A percentile compares a stretch with the other conserved stretches of the same genome.
These are phyloP conservation scores for Coriaria nepalensis DNA, from an alignment of 306 rosid genomes.

Conservation along the genomic window DNA sequence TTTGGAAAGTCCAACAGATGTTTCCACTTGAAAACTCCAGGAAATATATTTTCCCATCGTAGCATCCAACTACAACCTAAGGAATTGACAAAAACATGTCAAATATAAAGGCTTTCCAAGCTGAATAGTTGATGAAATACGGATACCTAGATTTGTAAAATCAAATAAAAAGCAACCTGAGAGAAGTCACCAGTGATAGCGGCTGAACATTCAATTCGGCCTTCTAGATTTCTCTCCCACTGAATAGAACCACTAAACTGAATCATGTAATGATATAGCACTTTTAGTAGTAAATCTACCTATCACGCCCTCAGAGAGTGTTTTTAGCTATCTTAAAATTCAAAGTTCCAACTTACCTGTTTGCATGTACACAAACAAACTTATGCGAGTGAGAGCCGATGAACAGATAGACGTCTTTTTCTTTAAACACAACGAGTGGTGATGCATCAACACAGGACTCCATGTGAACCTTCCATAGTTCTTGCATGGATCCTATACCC, in stretches of 20 bases:
- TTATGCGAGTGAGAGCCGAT: constrained; percentile 85
- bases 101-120: neutral
- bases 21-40: constrained; percentile 55
- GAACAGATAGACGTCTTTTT: constrained; percentile 42
- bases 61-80: constrained; percentile 92
- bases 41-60: constrained; percentile 74
- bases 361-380: constrained; percentile 65
- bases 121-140: neutral
- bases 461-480: constrained; percentile 61
- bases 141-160: constrained; percentile 2
- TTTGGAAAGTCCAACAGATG: constrained; percentile 69
- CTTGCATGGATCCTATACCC: constrained; percentile 33
- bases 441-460: constrained; percentile 96
- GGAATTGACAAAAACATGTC: constrained; percentile 2
- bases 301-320: too few relatives aligned
- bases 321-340: neutral
- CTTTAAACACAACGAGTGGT: constrained; percentile 54
- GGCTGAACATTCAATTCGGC: constrained; percentile 80
- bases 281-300: too few relatives aligned
- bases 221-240: constrained; percentile 80
- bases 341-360: constrained; percentile 35
- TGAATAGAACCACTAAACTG: constrained; percentile 69
- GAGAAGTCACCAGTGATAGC: constrained; percentile 64
- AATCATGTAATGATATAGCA: constrained; percentile 31
- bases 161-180: constrained; percentile 41